Evolutionary conservation across 306 rosid genomes (phyloP).

Genomic region (Arachis stenosperma): DNA sequence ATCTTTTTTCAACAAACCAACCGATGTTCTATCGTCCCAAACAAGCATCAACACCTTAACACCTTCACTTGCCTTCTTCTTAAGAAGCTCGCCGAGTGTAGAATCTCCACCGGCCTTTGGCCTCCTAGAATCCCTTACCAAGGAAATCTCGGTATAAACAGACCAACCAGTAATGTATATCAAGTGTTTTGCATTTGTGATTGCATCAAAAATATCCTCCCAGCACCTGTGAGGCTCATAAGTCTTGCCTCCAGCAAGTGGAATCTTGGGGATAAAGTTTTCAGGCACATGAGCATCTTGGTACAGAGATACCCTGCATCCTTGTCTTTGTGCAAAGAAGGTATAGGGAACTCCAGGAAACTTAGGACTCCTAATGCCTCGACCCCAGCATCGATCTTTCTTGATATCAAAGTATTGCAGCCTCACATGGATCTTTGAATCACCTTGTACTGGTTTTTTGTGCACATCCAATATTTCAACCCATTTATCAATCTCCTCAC

Average conservation of each 20-base stretch:
- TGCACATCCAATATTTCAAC: constrained; percentile 59
- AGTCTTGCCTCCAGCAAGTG: constrained; percentile 63
- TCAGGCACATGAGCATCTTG: constrained; percentile 82
- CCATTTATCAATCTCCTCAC: constrained; percentile 67
- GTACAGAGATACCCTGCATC: constrained; percentile 68
- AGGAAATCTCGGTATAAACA: constrained; percentile 72
- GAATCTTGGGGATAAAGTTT: constrained; percentile 63
- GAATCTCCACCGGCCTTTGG: constrained; percentile 67
- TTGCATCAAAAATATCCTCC: constrained; percentile 78
- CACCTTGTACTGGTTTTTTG: constrained; percentile 55
- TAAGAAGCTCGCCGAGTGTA: constrained; percentile 67
- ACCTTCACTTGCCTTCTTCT: constrained; percentile 72
- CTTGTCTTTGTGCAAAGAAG: constrained; percentile 65
- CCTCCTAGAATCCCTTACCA: constrained; percentile 77
- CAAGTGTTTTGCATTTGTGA: constrained; percentile 64
- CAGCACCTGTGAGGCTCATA: constrained; percentile 71
- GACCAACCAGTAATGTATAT: constrained; percentile 83
- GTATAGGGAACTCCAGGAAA: constrained; percentile 85
- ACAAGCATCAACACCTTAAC: constrained; percentile 72
- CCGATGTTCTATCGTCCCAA: constrained; percentile 87
- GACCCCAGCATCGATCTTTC: constrained; percentile 60
- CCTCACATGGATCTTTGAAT: constrained; percentile 71
- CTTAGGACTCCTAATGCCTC: constrained; percentile 60
- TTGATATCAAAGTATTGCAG: constrained; percentile 66
- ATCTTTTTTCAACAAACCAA: constrained; percentile 65